These are phyloP conservation scores for Cercospora sp. DNA, from an alignment of 2,329 filamentous ascomycete genomes.

Conservation along the genomic window DNA sequence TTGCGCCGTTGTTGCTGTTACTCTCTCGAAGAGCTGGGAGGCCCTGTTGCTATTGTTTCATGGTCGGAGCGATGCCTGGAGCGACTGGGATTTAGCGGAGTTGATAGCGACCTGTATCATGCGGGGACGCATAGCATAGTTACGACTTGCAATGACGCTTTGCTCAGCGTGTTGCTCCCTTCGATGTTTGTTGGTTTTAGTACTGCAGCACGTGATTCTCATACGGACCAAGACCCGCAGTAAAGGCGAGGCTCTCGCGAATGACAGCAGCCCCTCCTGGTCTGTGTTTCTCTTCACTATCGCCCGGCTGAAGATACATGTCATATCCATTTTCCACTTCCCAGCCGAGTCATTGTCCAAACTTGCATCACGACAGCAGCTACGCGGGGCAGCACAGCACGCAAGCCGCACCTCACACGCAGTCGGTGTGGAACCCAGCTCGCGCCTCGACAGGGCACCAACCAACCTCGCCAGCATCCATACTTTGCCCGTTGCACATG, in stretches of 20 bases:
- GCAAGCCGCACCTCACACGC: background rate
- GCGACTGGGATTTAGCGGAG: background rate
- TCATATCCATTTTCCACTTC: background rate
- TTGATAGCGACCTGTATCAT: background rate
- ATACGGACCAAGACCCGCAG: conserved; percentile 1
- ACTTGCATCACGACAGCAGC: background rate
- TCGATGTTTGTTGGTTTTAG: background rate
- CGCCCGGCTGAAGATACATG: background rate
- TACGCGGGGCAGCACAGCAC: conserved; percentile 4
- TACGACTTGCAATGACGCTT: background rate
- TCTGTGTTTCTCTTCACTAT: conserved; percentile 9
- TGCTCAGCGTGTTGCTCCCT: background rate
- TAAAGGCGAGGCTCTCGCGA: conserved; percentile 5
- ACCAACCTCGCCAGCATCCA: background rate
- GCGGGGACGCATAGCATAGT: background rate
- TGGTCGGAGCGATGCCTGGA: background rate
- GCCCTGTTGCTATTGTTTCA: background rate
- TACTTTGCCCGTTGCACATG: background rate
- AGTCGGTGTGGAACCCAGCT: conserved; percentile 1
- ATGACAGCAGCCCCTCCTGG: conserved; percentile 12
- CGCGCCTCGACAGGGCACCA: background rate
- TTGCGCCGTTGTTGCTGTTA: background rate
- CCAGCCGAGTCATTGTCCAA: background rate
- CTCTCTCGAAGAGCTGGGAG: background rate
- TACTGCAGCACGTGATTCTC: conserved; percentile 5